Base-by-base conservation (phyloP, 108 stramenopile species). In the Stephanodiscus triporus region DNA sequence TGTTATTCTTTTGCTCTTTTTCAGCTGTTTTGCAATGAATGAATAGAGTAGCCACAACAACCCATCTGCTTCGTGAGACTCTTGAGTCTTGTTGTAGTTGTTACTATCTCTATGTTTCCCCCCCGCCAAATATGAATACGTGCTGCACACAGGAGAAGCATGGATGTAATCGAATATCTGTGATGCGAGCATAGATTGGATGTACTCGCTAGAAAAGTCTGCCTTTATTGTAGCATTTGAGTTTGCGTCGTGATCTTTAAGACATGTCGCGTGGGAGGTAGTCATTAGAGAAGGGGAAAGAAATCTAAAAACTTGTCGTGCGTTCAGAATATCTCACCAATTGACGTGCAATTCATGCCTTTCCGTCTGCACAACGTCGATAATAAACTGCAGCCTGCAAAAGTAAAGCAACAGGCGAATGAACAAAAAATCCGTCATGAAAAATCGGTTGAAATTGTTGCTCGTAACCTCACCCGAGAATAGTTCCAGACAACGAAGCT, bases 121-220 rank as follows among this genome's bases (percentile, higher is more conserved):
- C 27, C 82, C 78, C 19, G 76, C 34, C 17, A 82, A 23, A 17
- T 29, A 23, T 29, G 74, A 76, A 50, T 80, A 73, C 4, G 80
- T 77, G 32, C 51, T 45, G 43, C 85, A 86, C 29, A 51, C 70
- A 17, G 84, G 84, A n/a, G 81, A 78, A 26, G 81, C 80, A 62
- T 77, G 77, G 13, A 85, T 63, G 64, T 81, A 86, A 61, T 86
- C 83, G 19, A 56, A 29, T 22, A 8, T 23, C 14, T 9, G 17
- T 8, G 10, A 19, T 1, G 64, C 24, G 23, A 76, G 47, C 43
- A 47, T n/a, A 26, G 66, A 50, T 32, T 76, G 67, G 5, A 76
- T 67, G 37, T 63, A 49, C 50, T 50, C 34, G 29, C 60, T 68
- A 17, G 22, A 9, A 55, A 76, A 76, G 48, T 76, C 67, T 2